phyloP scores from a whole-genome alignment of 306 rosid species.

The Pyrus bretschneideri region DNA sequence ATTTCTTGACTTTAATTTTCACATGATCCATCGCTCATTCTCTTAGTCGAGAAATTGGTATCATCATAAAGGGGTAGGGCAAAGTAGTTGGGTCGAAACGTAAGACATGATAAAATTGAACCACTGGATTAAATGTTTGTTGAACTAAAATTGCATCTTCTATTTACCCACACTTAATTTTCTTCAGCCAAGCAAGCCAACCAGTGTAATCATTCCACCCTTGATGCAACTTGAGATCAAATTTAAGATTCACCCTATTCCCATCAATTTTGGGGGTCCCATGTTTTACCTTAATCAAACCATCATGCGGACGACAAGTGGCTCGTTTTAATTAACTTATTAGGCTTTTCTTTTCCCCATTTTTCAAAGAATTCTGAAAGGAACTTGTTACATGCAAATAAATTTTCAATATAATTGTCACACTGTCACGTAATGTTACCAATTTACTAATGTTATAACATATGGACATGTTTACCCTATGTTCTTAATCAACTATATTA shows the following conservation, averaged over 20 bases:
- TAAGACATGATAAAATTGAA: neutral
- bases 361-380: neutral
- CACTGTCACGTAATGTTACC: no score
- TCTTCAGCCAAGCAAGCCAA: conserved; percentile 11
- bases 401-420: neutral
- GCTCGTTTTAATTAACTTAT: neutral
- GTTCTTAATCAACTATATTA: neutral
- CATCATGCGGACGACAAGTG: neutral
- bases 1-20: no score
- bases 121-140: conserved; percentile 1
- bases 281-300: neutral
- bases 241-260: neutral
- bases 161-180: neutral
- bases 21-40: neutral
- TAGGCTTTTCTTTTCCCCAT: neutral
- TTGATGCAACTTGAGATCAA: neutral
- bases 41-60: neutral
- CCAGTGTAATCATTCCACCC: neutral
- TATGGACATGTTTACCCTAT: no score
- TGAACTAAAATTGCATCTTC: neutral
- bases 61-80: neutral
- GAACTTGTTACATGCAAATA: neutral
- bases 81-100: conserved; percentile 18
- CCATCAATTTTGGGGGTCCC: conserved; percentile 12
- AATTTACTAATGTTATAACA: no score